Evolutionary conservation across 495 filamentous ascomycete genomes (phyloP), one percentile per base, ranked within the genome.

Genomic region (Penicillium atrosanguineum): DNA sequence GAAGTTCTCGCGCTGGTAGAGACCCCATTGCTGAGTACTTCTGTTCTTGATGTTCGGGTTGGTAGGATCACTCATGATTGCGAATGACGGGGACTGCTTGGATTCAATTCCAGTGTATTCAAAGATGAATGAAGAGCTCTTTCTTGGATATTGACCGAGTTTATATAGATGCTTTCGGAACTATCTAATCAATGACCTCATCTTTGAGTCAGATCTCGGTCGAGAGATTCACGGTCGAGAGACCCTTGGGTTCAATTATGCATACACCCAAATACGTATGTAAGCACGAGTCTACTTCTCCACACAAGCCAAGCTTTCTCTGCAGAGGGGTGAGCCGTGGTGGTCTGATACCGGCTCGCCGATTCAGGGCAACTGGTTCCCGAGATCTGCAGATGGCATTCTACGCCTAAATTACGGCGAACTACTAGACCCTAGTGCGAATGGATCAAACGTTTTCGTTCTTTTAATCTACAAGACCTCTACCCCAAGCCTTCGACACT

Each of bases 1-100:
- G 56, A 86, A 84, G 43, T 82, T 76, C 58, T 86, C 81, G 3
- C 83, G 72, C 48, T 87, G 83, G 53, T 87, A 87, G 6, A 83
- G 69, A 6, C 61, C 78, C 73, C 77, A 86, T 72, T 85, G 80
- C 19, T 83, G 82, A 1, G 83, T 86, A 44, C 66, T 77, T 28
- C 83, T 68, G 23, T 75, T 69, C 36, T 73, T 53, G 53, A 83
- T 79, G 62, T 84, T 83, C 8, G 79, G 77, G 55, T 80, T 82
- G 6, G 74, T 78, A 15, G 80, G 76, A 60, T 87, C 81, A 44
- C 71, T 75, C 77, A 81, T 82, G 9, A 34, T 67, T 26, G 37
- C 23, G 16, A 36, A 45, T 40, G n/a, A 20, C 16, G 5, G 19
- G 38, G 11, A 21, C 16, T 42, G 16, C 19, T 42, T 21, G n/a